Percentiles rank a stretch among this genome's conserved stretches.
Conservation (phyloP, 257 asterid genomes). For the Rubia yunnanensis region DNA sequence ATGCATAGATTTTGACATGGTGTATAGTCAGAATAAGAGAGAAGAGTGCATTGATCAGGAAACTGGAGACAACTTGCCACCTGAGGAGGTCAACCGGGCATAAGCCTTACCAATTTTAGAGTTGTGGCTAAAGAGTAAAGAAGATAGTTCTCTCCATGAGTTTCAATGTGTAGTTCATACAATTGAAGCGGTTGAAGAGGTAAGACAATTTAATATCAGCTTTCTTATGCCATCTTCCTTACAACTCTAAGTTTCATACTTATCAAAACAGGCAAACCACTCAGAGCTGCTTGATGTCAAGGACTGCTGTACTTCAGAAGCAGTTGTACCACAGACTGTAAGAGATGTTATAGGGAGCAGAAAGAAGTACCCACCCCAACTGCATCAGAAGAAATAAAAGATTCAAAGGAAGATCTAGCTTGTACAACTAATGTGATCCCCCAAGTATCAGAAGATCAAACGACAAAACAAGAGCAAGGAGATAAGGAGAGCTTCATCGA, state of each 20-base stretch:
- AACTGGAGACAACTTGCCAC: background rate
- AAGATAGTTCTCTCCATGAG: slow-evolving; percentile 18
- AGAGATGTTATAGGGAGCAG: too few relatives aligned
- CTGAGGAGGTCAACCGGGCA: slow-evolving; percentile 1
- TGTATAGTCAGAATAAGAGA: background rate
- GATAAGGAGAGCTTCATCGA: slow-evolving; percentile 1
- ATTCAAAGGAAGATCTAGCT: slow-evolving; percentile 17
- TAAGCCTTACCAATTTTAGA: background rate
- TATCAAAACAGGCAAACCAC: slow-evolving; percentile 6
- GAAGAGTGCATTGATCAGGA: background rate
- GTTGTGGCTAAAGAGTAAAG: slow-evolving; percentile 17
- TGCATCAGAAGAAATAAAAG: slow-evolving; percentile 8
- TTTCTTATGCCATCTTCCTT: background rate
- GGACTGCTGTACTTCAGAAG: background rate
- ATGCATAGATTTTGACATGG: background rate
- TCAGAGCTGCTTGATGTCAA: background rate
- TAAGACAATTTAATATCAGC: too few relatives aligned
- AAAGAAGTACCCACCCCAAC: background rate
- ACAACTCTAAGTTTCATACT: background rate
- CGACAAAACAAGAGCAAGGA: background rate
- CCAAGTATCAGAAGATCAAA: background rate
- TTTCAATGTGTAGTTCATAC: slow-evolving; percentile 13
- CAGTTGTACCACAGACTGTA: background rate
- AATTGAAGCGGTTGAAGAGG: slow-evolving; percentile 14
- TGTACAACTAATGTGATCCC: slow-evolving; percentile 18